Evolutionary conservation across 139 green algal genomes (phyloP), one percentile per base, ranked within the genome.

Genomic region (Axilococcus clingmanii): DNA sequence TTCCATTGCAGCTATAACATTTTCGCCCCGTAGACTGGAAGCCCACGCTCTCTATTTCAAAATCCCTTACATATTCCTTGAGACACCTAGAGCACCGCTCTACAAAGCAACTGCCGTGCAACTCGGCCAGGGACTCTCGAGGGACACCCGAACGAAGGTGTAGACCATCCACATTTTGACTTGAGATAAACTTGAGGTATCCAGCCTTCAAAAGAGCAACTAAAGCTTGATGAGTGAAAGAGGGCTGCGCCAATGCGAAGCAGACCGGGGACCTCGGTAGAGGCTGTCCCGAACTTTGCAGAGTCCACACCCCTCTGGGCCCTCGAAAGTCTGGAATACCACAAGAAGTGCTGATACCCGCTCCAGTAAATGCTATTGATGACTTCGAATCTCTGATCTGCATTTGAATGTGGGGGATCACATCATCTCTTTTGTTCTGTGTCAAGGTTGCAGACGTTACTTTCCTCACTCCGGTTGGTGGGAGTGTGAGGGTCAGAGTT

Each of bases 31-130:
- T 96, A 9, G 19, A 48, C 67, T 86, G 81, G 71, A 96, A 94
- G 2, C 85, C 83, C 20, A 97, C 88, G 31, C 75, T 89, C 31
- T 80, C 69, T 44, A 97, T 77, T 63, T 97, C 86, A 74, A 96
- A 97, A 59, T 96, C 88, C 2, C 90, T 68, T 4, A 86, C 29
- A 51, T 94, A 95, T 61, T 87, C 70, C 2, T 32, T 37, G 9
- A 23, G 9, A 15, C 48, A 40, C 50, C 30, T 48, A 33, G 48
- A 24, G 70, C 90, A 98, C 22, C 69, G 59, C 71, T 98, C 91
- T 14, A 68, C 68, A 54, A 96, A 96, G 67, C 85, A 95, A 73
- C 95, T 95, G 59, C 91, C 91, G 59, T 98, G 91, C 60, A 98
- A 75, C 76, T 98, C 91, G 4, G 90, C 82, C 6, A 97, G 59